Conservation (phyloP, 2,329 filamentous ascomycete genomes). For the Parafenestella ontariensis region DNA sequence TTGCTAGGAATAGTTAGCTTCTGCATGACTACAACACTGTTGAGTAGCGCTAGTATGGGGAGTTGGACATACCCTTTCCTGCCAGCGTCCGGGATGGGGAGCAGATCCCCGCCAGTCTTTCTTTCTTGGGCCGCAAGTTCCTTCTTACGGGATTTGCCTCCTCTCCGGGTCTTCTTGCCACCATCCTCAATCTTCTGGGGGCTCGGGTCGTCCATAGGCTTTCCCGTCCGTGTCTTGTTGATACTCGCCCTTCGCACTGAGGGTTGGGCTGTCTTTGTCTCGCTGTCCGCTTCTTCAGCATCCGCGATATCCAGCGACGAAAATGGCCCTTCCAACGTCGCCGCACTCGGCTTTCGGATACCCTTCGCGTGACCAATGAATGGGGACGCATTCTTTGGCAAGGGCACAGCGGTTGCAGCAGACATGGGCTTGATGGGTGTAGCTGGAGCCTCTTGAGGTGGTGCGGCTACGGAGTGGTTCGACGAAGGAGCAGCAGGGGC, state of each 20-base stretch:
- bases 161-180: conserved; percentile 54
- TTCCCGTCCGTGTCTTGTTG: conserved; percentile 50
- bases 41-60: conserved; percentile 15
- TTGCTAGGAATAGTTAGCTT: conserved; percentile 46
- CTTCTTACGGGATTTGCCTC: conserved; percentile 56
- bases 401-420: conserved; percentile 41
- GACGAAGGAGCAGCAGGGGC: conserved; percentile 33
- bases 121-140: conserved; percentile 52
- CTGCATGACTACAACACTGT: not conserved
- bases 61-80: conserved; percentile 46
- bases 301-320: conserved; percentile 51
- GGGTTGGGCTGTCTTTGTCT: conserved; percentile 34
- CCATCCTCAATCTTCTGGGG: conserved; percentile 45
- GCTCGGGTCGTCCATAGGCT: conserved; percentile 48
- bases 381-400: conserved; percentile 48
- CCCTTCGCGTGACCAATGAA: conserved; percentile 45
- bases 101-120: conserved; percentile 37
- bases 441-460: conserved; percentile 49
- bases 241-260: conserved; percentile 45
- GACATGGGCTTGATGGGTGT: conserved; percentile 53
- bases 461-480: conserved; percentile 25
- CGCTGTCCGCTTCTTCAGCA: conserved; percentile 48
- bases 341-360: conserved; percentile 45
- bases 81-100: conserved; percentile 34
- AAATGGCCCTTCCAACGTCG: conserved; percentile 50